Evolutionary conservation across 2,329 filamentous ascomycete genomes (phyloP).

Genomic region (Microdochium trichocladiopsis): DNA sequence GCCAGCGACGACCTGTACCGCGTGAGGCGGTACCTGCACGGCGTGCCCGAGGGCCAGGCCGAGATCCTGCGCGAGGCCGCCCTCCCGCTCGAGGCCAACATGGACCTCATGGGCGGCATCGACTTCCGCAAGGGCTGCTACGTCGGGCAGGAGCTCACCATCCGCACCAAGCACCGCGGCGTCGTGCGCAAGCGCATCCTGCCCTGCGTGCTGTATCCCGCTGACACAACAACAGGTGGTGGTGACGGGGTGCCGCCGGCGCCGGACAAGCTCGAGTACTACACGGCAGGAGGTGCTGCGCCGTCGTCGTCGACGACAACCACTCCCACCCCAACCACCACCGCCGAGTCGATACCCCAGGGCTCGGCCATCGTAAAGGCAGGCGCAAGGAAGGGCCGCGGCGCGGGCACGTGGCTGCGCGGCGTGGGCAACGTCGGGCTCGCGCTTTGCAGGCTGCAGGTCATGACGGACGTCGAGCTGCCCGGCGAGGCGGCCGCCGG

Average conservation of each 20-base stretch:
- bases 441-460: constrained; percentile 78
- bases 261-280: constrained; percentile 38
- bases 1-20: constrained; percentile 58
- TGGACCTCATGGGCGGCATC: constrained; percentile 79
- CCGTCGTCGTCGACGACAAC: constrained; percentile 13
- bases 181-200: constrained; percentile 87
- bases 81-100: constrained; percentile 81
- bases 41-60: constrained; percentile 75
- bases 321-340: not conserved
- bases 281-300: constrained; percentile 19
- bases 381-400: constrained; percentile 48
- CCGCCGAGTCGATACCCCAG: constrained; percentile 30
- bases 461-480: constrained; percentile 76
- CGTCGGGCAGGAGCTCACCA: constrained; percentile 92
- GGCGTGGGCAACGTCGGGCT: constrained; percentile 82
- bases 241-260: constrained; percentile 28
- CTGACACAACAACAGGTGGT: no score
- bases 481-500: constrained; percentile 59
- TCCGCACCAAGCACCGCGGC: constrained; percentile 88
- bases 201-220: constrained; percentile 75
- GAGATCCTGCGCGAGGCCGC: constrained; percentile 68
- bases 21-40: constrained; percentile 69
- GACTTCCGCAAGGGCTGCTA: constrained; percentile 97
- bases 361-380: constrained; percentile 38
- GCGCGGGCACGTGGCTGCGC: constrained; percentile 72